phyloP scores from a whole-genome alignment of 2,329 filamentous ascomycete genomes.

The Phyllosticta paracitricarpa region DNA sequence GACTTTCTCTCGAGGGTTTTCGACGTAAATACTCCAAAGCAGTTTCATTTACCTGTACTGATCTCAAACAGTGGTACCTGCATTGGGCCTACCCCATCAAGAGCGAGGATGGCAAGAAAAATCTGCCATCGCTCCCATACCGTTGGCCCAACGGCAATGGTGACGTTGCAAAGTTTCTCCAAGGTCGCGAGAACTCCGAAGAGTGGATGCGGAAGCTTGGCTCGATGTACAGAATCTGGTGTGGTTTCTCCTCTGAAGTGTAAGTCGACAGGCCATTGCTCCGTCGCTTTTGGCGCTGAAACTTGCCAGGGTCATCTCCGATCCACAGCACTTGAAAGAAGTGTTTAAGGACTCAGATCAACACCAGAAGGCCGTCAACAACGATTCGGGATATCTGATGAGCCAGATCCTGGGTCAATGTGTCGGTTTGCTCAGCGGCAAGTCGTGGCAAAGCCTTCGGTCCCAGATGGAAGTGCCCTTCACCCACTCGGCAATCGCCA shows the following conservation, averaged over 20 bases:
- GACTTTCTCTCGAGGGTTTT: no score
- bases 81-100: neutral
- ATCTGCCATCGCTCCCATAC: slow-evolving; percentile 1
- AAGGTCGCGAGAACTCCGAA: slow-evolving; percentile 24
- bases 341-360: slow-evolving; percentile 37
- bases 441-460: slow-evolving; percentile 21
- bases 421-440: slow-evolving; percentile 31
- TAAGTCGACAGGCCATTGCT: slow-evolving; percentile 13
- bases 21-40: no score
- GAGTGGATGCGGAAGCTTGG: slow-evolving; percentile 27
- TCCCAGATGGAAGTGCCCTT: slow-evolving; percentile 17
- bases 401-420: slow-evolving; percentile 34
- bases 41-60: no score
- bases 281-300: neutral
- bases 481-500: neutral
- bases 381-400: slow-evolving; percentile 34
- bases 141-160: slow-evolving; percentile 29
- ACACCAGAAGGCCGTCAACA: slow-evolving; percentile 33
- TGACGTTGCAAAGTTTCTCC: slow-evolving; percentile 32
- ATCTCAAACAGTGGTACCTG: neutral
- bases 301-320: slow-evolving; percentile 25
- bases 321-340: slow-evolving; percentile 24
- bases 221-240: slow-evolving; percentile 27
- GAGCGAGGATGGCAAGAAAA: neutral
- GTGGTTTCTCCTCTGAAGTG: slow-evolving; percentile 32